Percentiles rank a stretch among this genome's conserved stretches.
phyloP scores from a whole-genome alignment of 2,329 filamentous ascomycete genomes.

The Microsporum audouinii region DNA sequence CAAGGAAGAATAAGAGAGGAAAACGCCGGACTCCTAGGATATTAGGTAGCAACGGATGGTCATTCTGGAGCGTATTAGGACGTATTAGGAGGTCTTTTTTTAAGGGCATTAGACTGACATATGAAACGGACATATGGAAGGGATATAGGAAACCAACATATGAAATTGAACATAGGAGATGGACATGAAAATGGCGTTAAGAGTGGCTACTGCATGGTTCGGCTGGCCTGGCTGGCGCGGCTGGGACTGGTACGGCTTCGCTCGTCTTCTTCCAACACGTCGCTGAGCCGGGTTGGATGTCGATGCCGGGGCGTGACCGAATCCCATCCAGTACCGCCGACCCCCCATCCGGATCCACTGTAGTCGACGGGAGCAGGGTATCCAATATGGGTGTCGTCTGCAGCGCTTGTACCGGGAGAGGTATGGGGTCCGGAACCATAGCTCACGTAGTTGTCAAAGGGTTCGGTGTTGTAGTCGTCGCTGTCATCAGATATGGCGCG shows the following conservation, averaged over 20 bases:
- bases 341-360: constrained; percentile 53
- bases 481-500: constrained; percentile 39
- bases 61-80: background rate
- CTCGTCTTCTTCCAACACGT: constrained; percentile 80
- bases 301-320: constrained; percentile 61
- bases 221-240: constrained; percentile 52
- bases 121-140: background rate
- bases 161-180: background rate
- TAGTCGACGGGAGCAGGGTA: constrained; percentile 47
- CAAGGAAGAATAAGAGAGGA: background rate
- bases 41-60: background rate
- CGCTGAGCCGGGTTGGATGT: constrained; percentile 77
- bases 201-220: constrained; percentile 18
- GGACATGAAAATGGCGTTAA: background rate
- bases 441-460: constrained; percentile 37
- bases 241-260: constrained; percentile 55
- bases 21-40: background rate
- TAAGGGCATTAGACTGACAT: background rate
- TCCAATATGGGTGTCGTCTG: constrained; percentile 15
- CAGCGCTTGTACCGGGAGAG: constrained; percentile 19
- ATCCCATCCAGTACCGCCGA: constrained; percentile 60
- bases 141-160: background rate
- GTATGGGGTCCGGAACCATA: constrained; percentile 32
- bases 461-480: constrained; percentile 45
- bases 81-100: background rate